These are phyloP conservation scores for Tetradesmus lagerheimii DNA, from an alignment of 139 green algal species.

Conservation along the genomic window DNA sequence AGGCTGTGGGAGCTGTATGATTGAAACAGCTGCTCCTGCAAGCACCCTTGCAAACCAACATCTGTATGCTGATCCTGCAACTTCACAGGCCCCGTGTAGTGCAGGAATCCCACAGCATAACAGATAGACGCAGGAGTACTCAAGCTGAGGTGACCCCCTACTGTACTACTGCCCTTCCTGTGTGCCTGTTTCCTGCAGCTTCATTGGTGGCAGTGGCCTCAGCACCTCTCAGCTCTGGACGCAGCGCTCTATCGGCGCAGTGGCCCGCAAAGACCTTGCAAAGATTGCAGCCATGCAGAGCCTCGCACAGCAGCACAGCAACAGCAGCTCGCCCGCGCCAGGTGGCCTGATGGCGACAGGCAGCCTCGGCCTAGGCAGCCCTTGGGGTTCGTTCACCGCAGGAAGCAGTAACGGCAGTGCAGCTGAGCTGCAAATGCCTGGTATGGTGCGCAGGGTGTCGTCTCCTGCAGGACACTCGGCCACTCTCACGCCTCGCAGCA, in stretches of 20 bases:
- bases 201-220: not conserved
- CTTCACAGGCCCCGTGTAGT: too few relatives aligned
- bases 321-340: slow-evolving; percentile 19
- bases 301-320: slow-evolving; percentile 28
- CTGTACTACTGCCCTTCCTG: not conserved
- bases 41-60: not conserved
- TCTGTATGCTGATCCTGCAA: not conserved
- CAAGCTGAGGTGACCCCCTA: not conserved
- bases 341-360: not conserved
- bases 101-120: too few relatives aligned
- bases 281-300: slow-evolving; percentile 43
- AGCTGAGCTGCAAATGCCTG: not conserved
- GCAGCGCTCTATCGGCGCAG: slow-evolving; percentile 31
- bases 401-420: not conserved
- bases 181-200: not conserved
- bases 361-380: not conserved
- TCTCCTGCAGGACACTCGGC: slow-evolving; percentile 9
- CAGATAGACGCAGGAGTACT: not conserved
- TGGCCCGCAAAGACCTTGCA: slow-evolving; percentile 39
- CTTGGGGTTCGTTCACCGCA: slow-evolving; percentile 10
- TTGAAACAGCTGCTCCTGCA: not conserved
- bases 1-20: too few relatives aligned
- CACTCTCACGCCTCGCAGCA: not conserved
- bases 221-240: slow-evolving; percentile 38
- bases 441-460: slow-evolving; percentile 6